Base-by-base conservation (phyloP, 345 rosid species). In the Streptanthus diversifolius region DNA sequence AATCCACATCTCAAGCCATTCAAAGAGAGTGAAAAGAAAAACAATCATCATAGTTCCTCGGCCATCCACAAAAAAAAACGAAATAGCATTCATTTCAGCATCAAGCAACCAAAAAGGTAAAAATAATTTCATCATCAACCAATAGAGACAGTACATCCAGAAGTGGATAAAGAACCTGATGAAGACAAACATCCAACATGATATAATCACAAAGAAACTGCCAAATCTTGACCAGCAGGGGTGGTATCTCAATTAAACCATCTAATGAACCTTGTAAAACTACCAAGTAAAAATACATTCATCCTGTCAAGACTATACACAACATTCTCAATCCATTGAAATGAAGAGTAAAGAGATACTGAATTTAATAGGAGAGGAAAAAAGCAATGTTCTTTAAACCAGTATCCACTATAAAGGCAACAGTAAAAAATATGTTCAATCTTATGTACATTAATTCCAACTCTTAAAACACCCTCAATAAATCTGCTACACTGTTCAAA, bases 381-480 rank as follows among this genome's bases (percentile, higher is more conserved):
- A 56, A 48, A 59, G n/a, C 1, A 7, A 35, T 21, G 37, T 40
- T 70, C 66, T 56, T 55, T 37, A 32, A 76, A 64, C 67, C 76
- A 64, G 52, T 21, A 63, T 21, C 71, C 66, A 56, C 67, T 47
- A 63, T n/a, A 76, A 63, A 60, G 58, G 66, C 30, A 75, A 68
- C 21, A 54, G 66, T 60, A 29, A 77, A 22, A 43, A 48, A 58
- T 58, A 67, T 13, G 72, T 82, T 55, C 66, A 51, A 25, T 63
- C 67, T 40, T 53, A 47, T 81, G 80, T 85, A 88, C 95, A 90
- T 81, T 30, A 63, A 59, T 61, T 69, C 76, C 76, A 76, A 67
- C 78, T 65, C 68, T 68, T 58, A 7, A 79, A 80, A 68, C 74
- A 79, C 72, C 83, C 80, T 64, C 73, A 74, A 55, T 45, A 63